Conservation (phyloP, 306 rosid genomes). For the Herpetospermum pedunculosum region DNA sequence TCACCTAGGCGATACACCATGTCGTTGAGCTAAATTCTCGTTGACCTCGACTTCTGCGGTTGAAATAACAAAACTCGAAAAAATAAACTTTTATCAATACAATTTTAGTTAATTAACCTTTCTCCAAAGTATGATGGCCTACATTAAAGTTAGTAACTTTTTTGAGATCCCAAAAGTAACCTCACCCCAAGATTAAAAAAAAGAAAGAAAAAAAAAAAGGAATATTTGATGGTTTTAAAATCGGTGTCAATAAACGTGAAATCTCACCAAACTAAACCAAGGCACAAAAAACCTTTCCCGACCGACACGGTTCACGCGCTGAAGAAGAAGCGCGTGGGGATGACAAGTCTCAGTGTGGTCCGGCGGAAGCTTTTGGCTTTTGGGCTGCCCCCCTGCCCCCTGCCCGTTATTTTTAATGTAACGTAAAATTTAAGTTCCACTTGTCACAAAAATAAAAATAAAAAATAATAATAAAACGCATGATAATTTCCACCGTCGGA, state of each 20-base stretch:
- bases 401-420: background rate
- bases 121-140: background rate
- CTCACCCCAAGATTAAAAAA: background rate
- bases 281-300: background rate
- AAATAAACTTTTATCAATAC: too few species aligned
- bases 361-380: background rate
- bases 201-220: background rate
- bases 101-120: background rate
- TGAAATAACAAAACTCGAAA: too few species aligned
- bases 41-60: too few species aligned
- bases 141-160: background rate
- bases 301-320: constrained; percentile 4
- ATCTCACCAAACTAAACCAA: constrained; percentile 1
- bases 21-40: too few species aligned
- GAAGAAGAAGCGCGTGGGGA: background rate
- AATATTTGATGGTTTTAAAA: constrained; percentile 1
- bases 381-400: background rate
- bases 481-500: background rate
- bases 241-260: background rate
- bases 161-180: background rate
- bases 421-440: constrained; percentile 18
- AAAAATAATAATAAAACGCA: background rate
- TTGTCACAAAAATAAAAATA: background rate
- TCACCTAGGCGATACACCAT: too few species aligned
- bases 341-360: background rate